A percentile compares a stretch with the other conserved stretches of the same genome.
Conservation (phyloP, 371 early-diverging fungal species). For the Sporodiniella umbellata region DNA sequence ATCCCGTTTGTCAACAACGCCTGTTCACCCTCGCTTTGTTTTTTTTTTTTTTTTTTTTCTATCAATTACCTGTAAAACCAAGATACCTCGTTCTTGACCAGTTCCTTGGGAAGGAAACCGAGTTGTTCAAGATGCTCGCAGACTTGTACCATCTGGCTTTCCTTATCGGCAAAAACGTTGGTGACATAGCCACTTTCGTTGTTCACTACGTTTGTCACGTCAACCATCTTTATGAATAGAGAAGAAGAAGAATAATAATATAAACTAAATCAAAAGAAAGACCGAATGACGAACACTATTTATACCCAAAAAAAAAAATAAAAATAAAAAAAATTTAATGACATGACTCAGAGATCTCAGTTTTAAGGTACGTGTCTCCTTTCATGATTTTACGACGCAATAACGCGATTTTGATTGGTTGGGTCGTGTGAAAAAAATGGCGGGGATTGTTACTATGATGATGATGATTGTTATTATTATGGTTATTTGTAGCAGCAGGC, state of each 20-base stretch:
- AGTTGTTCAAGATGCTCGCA: slow-evolving; percentile 76
- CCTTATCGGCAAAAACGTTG: slow-evolving; percentile 84
- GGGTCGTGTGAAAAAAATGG: not conserved
- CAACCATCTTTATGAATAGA: not conserved
- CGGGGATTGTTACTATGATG: not conserved
- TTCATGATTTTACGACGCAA: not conserved
- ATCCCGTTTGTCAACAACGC: too few relatives aligned
- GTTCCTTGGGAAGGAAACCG: slow-evolving; percentile 87
- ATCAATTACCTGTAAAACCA: slow-evolving; percentile 98
- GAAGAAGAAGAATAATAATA: not conserved
- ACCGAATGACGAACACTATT: not conserved
- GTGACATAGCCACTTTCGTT: slow-evolving; percentile 58
- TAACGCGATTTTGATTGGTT: not conserved
- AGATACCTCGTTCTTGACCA: slow-evolving; percentile 86
- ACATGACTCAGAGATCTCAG: not conserved
- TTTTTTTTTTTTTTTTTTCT: slow-evolving; percentile 8
- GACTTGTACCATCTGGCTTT: slow-evolving; percentile 88
- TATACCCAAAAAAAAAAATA: not conserved
- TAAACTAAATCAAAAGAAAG: not conserved
- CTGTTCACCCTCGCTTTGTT: not conserved
- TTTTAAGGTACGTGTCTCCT: not conserved
- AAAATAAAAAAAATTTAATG: not conserved
- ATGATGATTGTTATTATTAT: too few relatives aligned
- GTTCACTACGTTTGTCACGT: not conserved
- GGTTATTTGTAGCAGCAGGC: too few relatives aligned